Base-by-base conservation (phyloP, 148 eudicot species). In the Heliosperma pusillum region DNA sequence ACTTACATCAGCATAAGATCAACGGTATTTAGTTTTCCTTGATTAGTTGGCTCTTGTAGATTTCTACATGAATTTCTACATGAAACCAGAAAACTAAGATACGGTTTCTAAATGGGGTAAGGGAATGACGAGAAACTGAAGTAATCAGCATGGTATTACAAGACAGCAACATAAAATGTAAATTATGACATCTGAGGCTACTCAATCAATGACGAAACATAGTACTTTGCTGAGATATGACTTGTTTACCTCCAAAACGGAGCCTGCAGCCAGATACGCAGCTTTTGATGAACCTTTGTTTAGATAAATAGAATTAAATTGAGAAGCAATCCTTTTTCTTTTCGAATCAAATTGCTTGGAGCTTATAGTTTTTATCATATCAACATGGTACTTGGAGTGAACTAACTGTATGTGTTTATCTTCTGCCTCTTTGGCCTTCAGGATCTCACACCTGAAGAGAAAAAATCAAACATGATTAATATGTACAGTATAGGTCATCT, bases 231-330 rank as follows among this genome's bases (percentile, higher is more conserved):
- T 42, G 71, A 75, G 29, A 21, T 26, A 33, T n/a, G 64, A 36
- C 36, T 2, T 25, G 55, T 58, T 77, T 81, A 90, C 99, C 97
- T 95, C 90, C 16, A 88, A 44, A n/a, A 95, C 96, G 64, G 91
- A 92, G 69, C 99, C 99, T 42, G 99, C 97, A 67, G 99, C 96
- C 81, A 95, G 87, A 81, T 81, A 87, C 71, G 99, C 96, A 83
- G 97, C 92, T 86, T 90, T 89, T 6, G 99, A 87, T 70, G 99
- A 92, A 71, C 93, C 90, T 82, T 89, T 83, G 79, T 90, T 95
- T 63, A 95, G 84, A 81, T 95, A 90, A 66, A 92, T 86, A 26
- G 99, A 95, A 85, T 87, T 90, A 71, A 76, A 92, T 22, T 78
- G 82, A 19, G 85, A 77, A 65, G 99, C 91, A 24, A 86, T 79